Conservation (phyloP, 2,329 filamentous ascomycete species). For the Cryphonectria naterciae region DNA sequence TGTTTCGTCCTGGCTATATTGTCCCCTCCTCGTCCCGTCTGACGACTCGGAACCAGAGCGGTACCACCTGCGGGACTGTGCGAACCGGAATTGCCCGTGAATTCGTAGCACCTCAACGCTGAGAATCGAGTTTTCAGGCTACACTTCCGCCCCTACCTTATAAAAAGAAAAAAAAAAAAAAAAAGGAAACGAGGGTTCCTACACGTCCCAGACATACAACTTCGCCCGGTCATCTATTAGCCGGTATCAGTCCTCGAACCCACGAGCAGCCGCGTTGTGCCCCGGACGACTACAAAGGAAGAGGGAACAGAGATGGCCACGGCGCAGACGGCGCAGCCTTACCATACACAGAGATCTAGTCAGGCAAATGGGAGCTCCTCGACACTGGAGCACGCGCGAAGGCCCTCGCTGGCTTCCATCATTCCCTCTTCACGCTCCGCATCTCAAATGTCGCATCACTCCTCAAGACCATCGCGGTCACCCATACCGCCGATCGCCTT, state of each 20-base stretch:
- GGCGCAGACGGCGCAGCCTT: constrained; percentile 46
- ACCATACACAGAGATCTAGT: constrained; percentile 46
- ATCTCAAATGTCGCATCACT: constrained; percentile 60
- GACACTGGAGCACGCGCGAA: constrained; percentile 42
- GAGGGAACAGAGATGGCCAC: constrained; percentile 42
- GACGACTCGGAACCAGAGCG: background rate
- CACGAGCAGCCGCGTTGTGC: background rate
- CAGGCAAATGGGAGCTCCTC: constrained; percentile 36
- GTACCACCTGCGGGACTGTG: background rate
- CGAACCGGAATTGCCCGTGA: background rate
- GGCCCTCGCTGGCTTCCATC: constrained; percentile 68
- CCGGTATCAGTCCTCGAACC: background rate
- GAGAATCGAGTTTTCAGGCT: constrained; percentile 5
- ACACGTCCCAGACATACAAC: background rate
- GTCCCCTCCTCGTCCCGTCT: background rate
- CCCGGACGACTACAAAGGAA: background rate
- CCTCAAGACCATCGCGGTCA: constrained; percentile 55
- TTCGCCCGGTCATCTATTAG: background rate
- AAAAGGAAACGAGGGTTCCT: constrained; percentile 4
- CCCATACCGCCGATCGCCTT: constrained; percentile 49
- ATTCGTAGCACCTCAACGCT: background rate
- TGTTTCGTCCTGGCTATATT: background rate
- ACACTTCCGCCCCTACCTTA: background rate
- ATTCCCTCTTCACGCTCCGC: constrained; percentile 58
- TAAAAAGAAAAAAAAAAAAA: background rate